Base-by-base conservation (phyloP, 192 early-diverging fungal genomes). In the Diversispora eburnea region DNA sequence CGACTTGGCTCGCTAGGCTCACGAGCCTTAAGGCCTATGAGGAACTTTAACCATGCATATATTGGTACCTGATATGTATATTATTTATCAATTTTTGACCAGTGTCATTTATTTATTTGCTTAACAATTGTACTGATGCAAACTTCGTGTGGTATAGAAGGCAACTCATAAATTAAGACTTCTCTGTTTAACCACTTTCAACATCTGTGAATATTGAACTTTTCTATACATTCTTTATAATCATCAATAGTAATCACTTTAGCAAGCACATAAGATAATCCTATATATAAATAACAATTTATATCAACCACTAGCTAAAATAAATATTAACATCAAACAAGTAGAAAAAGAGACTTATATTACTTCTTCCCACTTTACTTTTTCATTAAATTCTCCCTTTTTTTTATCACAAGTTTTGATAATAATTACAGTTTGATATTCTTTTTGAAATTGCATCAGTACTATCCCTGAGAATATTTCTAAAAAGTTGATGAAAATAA, bases 201-300 rank as follows among this genome's bases (percentile, higher is more conserved):
- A 57, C 39, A 70, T 25, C 54, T 9, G 39, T 57, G 68, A 2
- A 57, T 33, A 48, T 55, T 70, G 9, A 57, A 70, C 12, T 55
- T 42, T 54, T 57, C 68, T 43, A 1, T 0, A 39, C 68, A 54
- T 13, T 12, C 3, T 70, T 57, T 54, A 70, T 57, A 70, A 12
- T 70, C 67, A 2, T 70, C 51, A 1, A 70, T 41, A n/a, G 41
- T 33, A 33, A 70, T 42, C 8, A 51, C 67, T 20, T 13, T 19
- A 54, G 54, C 67, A 70, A 70, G 67, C 8, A 41, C 41, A 57
- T 70, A 57, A 3, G 67, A 39, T 25, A 57, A 19, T 8, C 54
- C 56, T 70, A 48, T 61, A 66, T 66, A 66, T 65, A 42, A 66
- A 66, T 66, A 66, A 48, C 46, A 66, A 45, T 62, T 62, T 62